Evolutionary conservation across 1,284 basidiomycete species (phyloP).

Genomic region (Austroboletus olivaceoglutinosus): DNA sequence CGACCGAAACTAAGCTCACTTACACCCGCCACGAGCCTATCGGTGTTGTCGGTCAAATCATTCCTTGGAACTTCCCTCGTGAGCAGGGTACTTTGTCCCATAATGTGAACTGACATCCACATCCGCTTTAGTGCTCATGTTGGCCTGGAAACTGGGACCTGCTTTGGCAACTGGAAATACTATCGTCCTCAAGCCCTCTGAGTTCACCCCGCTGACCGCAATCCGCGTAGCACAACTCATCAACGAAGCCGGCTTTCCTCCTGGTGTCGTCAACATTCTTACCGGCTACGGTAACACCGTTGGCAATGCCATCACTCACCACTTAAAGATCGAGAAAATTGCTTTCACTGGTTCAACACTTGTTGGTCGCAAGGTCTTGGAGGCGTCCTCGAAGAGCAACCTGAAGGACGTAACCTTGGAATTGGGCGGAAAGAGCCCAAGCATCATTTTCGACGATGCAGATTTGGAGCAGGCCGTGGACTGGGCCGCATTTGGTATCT

Average conservation of each 20-base stretch:
- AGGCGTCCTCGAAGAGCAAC: slow-evolving; percentile 80
- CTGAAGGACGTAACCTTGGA: slow-evolving; percentile 90
- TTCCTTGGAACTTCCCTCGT: slow-evolving; percentile 77
- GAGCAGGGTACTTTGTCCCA: slow-evolving; percentile 17
- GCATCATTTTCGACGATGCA: slow-evolving; percentile 71
- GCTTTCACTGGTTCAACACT: slow-evolving; percentile 78
- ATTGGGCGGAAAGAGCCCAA: slow-evolving; percentile 90
- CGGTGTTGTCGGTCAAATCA: slow-evolving; percentile 87
- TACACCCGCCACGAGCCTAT: slow-evolving; percentile 93
- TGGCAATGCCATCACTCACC: slow-evolving; percentile 61
- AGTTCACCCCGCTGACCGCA: slow-evolving; percentile 86
- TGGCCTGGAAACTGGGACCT: slow-evolving; percentile 81
- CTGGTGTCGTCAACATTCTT: slow-evolving; percentile 72
- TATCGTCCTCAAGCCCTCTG: slow-evolving; percentile 86
- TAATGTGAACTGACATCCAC: neutral
- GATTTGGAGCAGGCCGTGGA: slow-evolving; percentile 76
- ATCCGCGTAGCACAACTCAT: slow-evolving; percentile 53
- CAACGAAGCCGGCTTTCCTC: slow-evolving; percentile 59
- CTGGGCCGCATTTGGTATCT: slow-evolving; percentile 82
- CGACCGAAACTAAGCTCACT: slow-evolving; percentile 64
- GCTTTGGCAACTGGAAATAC: slow-evolving; percentile 84
- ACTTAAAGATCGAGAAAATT: slow-evolving; percentile 69
- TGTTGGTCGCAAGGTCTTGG: slow-evolving; percentile 84
- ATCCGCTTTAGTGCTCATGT: slow-evolving; percentile 56
- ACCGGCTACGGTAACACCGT: slow-evolving; percentile 65